phyloP scores from a whole-genome alignment of 495 filamentous ascomycete species.

The Aspergillus ostianus region DNA sequence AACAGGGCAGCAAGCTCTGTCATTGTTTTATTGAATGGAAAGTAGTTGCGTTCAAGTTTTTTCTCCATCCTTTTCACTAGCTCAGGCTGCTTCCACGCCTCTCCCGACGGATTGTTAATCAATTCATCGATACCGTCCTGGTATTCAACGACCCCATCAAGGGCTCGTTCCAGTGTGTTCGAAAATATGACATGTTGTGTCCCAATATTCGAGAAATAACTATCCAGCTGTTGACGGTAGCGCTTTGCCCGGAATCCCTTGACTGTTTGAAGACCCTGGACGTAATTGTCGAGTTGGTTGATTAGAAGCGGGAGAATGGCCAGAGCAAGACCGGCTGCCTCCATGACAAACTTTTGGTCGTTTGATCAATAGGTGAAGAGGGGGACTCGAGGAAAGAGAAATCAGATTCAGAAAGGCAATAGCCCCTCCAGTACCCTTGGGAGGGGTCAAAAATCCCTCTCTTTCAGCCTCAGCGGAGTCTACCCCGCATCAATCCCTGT shows the following conservation, averaged over 20 bases:
- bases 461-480: background rate
- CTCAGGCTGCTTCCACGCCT: background rate
- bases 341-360: background rate
- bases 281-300: constrained; percentile 26
- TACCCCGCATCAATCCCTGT: too few relatives aligned
- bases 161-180: constrained; percentile 22
- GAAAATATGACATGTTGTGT: constrained; percentile 21
- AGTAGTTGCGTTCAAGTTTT: too few relatives aligned
- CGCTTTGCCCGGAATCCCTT: constrained; percentile 15
- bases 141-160: constrained; percentile 20
- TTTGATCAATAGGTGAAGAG: too few relatives aligned
- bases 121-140: background rate
- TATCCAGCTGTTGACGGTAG: constrained; percentile 22
- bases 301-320: constrained; percentile 25
- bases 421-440: too few relatives aligned
- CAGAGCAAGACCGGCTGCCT: constrained; percentile 24
- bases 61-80: background rate
- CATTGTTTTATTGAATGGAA: too few relatives aligned
- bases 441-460: too few relatives aligned
- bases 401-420: too few relatives aligned
- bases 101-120: background rate
- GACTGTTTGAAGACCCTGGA: constrained; percentile 21
- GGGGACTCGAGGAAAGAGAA: too few relatives aligned
- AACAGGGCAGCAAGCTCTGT: too few relatives aligned
- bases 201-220: constrained; percentile 16